Evolutionary conservation across 2,329 filamentous ascomycete genomes (phyloP).

Genomic region (Penicillium brevicompactum): DNA sequence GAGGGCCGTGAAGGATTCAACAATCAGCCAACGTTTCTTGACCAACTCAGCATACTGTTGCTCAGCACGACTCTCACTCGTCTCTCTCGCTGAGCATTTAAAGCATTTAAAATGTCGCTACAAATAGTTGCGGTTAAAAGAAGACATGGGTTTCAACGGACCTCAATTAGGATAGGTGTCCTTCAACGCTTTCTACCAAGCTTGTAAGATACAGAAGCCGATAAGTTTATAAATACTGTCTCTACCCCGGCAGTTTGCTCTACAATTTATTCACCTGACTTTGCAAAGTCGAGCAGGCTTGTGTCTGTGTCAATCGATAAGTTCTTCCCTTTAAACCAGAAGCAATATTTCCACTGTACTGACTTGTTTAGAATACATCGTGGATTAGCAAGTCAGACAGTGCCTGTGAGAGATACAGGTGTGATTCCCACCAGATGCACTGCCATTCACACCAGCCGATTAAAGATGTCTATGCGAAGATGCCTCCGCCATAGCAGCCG

Average conservation of each 20-base stretch:
- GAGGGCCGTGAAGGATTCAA: background rate
- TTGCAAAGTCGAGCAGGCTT: background rate
- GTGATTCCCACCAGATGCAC: too few relatives aligned
- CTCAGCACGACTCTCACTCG: background rate
- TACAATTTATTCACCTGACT: background rate
- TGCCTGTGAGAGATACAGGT: too few relatives aligned
- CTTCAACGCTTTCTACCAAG: background rate
- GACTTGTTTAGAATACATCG: background rate
- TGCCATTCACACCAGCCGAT: background rate
- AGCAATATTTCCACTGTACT: background rate
- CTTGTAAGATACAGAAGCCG: background rate
- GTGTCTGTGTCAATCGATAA: background rate
- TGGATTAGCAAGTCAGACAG: background rate
- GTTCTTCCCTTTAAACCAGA: background rate
- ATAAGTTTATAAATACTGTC: background rate
- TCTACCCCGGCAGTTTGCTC: background rate
- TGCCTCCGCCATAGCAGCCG: background rate
- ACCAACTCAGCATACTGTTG: background rate
- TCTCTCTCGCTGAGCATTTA: background rate
- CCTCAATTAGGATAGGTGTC: background rate
- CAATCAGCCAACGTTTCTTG: background rate
- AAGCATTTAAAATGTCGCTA: background rate
- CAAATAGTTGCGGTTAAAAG: background rate
- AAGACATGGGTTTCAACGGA: background rate
- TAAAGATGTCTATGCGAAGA: background rate